These are phyloP conservation scores for Exophiala viscosa DNA, from an alignment of 2,329 filamentous ascomycete genomes.

Conservation along the genomic window DNA sequence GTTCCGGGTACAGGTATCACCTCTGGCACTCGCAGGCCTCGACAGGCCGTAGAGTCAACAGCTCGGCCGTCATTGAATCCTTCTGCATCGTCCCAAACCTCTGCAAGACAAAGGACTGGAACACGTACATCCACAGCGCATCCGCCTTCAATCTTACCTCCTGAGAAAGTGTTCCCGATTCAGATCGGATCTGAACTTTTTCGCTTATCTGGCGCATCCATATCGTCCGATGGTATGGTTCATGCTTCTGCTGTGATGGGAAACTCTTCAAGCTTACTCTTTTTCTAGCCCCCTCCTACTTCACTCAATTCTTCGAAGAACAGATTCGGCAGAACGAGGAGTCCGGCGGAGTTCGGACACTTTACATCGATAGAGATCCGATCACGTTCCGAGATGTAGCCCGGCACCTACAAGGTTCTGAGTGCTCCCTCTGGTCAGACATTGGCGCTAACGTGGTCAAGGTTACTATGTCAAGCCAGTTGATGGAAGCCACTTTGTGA, in stretches of 20 bases:
- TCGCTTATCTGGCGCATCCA: conserved; percentile 64
- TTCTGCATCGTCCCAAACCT: conserved; percentile 14
- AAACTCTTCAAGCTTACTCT: conserved; percentile 28
- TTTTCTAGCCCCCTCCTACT: conserved; percentile 83
- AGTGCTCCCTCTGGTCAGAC: not conserved
- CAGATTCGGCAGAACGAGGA: conserved; percentile 66
- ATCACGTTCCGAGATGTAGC: conserved; percentile 84
- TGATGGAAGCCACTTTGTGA: conserved; percentile 84
- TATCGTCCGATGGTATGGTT: conserved; percentile 66
- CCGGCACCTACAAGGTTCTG: conserved; percentile 72
- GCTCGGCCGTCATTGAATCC: conserved; percentile 10
- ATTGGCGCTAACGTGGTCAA: conserved; percentile 26
- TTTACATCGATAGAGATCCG: conserved; percentile 94
- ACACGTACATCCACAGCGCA: conserved; percentile 25
- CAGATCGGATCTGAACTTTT: conserved; percentile 69
- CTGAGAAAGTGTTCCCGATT: conserved; percentile 64
- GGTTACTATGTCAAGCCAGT: conserved; percentile 80
- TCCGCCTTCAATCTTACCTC: conserved; percentile 41
- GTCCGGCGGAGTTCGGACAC: conserved; percentile 64
- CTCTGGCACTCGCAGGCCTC: conserved; percentile 11
- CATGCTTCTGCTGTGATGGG: not conserved
- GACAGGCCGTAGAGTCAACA: conserved; percentile 16
- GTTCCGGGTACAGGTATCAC: conserved; percentile 3
- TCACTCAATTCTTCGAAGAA: conserved; percentile 87
- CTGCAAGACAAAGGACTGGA: conserved; percentile 9